phyloP scores from a whole-genome alignment of 495 filamentous ascomycete species.

The Podospora pseudoanserina region DNA sequence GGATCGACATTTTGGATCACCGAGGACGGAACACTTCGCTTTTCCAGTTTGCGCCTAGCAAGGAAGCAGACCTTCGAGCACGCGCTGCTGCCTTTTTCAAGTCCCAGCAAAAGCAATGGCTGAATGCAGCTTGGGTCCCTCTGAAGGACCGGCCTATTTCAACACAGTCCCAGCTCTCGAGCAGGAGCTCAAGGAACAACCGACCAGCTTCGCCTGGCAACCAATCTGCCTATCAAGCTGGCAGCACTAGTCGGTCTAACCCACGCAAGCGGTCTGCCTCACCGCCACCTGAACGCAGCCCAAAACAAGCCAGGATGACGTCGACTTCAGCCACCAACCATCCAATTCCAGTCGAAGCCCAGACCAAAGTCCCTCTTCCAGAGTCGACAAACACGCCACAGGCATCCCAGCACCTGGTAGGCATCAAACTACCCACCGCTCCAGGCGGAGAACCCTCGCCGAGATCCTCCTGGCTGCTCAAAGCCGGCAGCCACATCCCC shows the following conservation, averaged over 20 bases:
- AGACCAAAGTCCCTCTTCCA: not conserved
- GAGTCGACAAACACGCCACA: not conserved
- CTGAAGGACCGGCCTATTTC: not conserved
- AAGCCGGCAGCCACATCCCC: not conserved
- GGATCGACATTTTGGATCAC: conserved; percentile 26
- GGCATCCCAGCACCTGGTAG: not conserved
- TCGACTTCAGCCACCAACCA: not conserved
- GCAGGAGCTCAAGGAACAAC: no score
- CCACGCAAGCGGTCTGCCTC: not conserved
- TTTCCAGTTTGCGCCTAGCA: not conserved
- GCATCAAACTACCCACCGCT: not conserved
- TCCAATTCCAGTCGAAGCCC: not conserved
- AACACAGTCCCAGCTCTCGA: not conserved
- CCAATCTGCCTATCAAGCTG: no score
- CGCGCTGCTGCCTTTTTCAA: conserved; percentile 15
- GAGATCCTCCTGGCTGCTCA: not conserved
- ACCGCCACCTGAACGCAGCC: not conserved
- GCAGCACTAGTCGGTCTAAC: not conserved
- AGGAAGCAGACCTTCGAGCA: conserved; percentile 2
- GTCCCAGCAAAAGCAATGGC: conserved; percentile 10
- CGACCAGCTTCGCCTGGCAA: no score
- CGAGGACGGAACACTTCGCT: not conserved
- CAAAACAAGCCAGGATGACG: not conserved
- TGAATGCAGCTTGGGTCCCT: conserved; percentile 21
- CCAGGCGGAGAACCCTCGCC: not conserved